Conservation (phyloP, 768 basidiomycete species). For the Lentinula edodes region DNA sequence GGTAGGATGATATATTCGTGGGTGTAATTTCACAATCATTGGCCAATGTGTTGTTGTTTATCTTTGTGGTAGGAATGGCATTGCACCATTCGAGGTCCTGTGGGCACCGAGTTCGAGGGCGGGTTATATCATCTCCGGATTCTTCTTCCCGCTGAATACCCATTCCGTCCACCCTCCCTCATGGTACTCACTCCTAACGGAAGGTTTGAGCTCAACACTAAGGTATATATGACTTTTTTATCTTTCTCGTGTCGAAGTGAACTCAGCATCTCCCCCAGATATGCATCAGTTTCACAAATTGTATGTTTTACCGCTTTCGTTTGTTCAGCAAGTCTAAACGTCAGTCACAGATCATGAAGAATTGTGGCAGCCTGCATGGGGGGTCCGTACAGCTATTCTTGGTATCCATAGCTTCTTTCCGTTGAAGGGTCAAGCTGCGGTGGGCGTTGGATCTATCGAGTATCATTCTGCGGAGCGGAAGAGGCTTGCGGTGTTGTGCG, state of each 20-base stretch:
- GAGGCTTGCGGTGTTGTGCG: slow-evolving; percentile 72
- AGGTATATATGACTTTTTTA: slow-evolving; percentile 44
- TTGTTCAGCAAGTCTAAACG: neutral
- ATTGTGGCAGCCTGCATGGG: slow-evolving; percentile 98
- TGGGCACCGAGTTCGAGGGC: slow-evolving; percentile 87
- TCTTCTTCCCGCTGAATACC: slow-evolving; percentile 87
- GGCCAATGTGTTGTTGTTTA: slow-evolving; percentile 17
- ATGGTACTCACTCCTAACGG: slow-evolving; percentile 96
- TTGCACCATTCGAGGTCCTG: slow-evolving; percentile 88
- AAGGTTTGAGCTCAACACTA: slow-evolving; percentile 94
- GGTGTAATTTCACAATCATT: slow-evolving; percentile 21
- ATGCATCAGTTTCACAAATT: slow-evolving; percentile 89
- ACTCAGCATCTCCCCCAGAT: slow-evolving; percentile 43
- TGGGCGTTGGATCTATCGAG: slow-evolving; percentile 85
- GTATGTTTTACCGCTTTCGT: slow-evolving; percentile 35
- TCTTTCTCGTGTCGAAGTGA: neutral
- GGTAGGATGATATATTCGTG: slow-evolving; percentile 85
- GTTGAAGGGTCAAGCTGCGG: slow-evolving; percentile 79
- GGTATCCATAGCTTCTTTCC: slow-evolving; percentile 89
- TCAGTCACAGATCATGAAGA: slow-evolving; percentile 77
- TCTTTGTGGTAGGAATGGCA: slow-evolving; percentile 70
- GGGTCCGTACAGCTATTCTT: slow-evolving; percentile 92
- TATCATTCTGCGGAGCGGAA: slow-evolving; percentile 70
- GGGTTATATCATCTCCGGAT: slow-evolving; percentile 97
- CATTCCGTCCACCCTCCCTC: slow-evolving; percentile 92